A percentile compares a stretch with the other conserved stretches of the same genome.
Conservation (phyloP, 768 basidiomycete genomes). For the Kwoniella dejecticola region DNA sequence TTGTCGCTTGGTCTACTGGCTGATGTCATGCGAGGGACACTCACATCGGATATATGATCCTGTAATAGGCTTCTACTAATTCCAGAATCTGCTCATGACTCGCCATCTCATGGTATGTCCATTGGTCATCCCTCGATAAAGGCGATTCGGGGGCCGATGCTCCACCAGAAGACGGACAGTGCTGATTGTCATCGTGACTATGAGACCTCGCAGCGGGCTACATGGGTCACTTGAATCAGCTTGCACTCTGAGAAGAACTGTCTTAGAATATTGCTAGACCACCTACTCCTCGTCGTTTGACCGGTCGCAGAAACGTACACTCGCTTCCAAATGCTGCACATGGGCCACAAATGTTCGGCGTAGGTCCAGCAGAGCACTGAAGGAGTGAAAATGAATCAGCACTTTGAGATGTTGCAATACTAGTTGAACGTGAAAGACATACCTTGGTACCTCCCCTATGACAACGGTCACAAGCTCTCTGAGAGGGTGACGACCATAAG, state of each 20-base stretch:
- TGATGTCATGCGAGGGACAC: too few relatives aligned
- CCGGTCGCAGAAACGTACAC: slow-evolving; percentile 40
- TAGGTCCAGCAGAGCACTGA: slow-evolving; percentile 33
- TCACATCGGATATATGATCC: slow-evolving; percentile 33
- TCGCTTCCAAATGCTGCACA: slow-evolving; percentile 30
- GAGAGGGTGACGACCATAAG: too few relatives aligned
- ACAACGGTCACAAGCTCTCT: slow-evolving; percentile 46
- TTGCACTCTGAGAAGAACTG: neutral
- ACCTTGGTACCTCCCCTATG: slow-evolving; percentile 43
- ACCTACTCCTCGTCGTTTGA: slow-evolving; percentile 46
- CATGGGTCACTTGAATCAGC: neutral
- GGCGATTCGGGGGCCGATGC: neutral
- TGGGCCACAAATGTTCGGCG: slow-evolving; percentile 23
- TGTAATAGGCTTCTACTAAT: slow-evolving; percentile 22
- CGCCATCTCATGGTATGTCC: slow-evolving; percentile 17
- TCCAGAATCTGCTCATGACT: slow-evolving; percentile 19
- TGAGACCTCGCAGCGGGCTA: slow-evolving; percentile 4
- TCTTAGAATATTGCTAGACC: neutral
- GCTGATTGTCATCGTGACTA: neutral
- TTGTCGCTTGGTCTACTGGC: too few relatives aligned
- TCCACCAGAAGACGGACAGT: neutral
- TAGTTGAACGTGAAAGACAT: neutral
- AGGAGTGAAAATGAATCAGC: neutral
- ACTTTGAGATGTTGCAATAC: neutral
- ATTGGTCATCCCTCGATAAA: slow-evolving; percentile 1